A percentile compares a stretch with the other conserved stretches of the same genome.
phyloP scores from a whole-genome alignment of 1,284 basidiomycete species.

The Fistulina hepatica region DNA sequence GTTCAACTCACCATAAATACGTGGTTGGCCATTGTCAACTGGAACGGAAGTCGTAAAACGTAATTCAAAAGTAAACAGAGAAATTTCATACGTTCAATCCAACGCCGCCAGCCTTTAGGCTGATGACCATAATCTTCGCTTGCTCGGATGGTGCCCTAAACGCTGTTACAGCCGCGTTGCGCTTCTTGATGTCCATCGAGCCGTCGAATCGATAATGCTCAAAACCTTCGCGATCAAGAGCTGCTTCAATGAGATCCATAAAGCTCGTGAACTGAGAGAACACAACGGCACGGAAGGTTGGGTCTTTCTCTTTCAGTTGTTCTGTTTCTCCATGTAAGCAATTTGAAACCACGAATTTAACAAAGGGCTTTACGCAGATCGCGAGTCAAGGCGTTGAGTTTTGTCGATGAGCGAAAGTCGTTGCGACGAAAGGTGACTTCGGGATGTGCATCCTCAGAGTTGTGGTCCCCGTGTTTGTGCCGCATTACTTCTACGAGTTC shows the following conservation, averaged over 20 bases:
- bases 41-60: slow-evolving; percentile 5
- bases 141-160: slow-evolving; percentile 60
- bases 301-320: slow-evolving; percentile 57
- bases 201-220: slow-evolving; percentile 86
- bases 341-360: not conserved
- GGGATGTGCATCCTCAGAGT: slow-evolving; percentile 32
- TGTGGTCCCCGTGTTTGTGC: slow-evolving; percentile 21
- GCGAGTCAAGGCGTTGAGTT: slow-evolving; percentile 63
- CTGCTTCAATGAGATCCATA: slow-evolving; percentile 71
- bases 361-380: slow-evolving; percentile 45
- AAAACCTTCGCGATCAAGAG: slow-evolving; percentile 65
- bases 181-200: slow-evolving; percentile 80
- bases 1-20: slow-evolving; percentile 81
- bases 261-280: slow-evolving; percentile 85
- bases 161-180: slow-evolving; percentile 62
- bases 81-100: slow-evolving; percentile 64
- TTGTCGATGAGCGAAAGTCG: slow-evolving; percentile 82
- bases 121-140: slow-evolving; percentile 78
- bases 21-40: slow-evolving; percentile 70
- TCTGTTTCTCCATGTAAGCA: slow-evolving; percentile 26
- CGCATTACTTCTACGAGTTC: slow-evolving; percentile 59
- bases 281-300: slow-evolving; percentile 74
- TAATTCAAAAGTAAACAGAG: slow-evolving; percentile 1
- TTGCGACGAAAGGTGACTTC: slow-evolving; percentile 59
- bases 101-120: slow-evolving; percentile 90